Evolutionary conservation across 257 asterid species (phyloP).

Genomic region (Salvia hispanica): DNA sequence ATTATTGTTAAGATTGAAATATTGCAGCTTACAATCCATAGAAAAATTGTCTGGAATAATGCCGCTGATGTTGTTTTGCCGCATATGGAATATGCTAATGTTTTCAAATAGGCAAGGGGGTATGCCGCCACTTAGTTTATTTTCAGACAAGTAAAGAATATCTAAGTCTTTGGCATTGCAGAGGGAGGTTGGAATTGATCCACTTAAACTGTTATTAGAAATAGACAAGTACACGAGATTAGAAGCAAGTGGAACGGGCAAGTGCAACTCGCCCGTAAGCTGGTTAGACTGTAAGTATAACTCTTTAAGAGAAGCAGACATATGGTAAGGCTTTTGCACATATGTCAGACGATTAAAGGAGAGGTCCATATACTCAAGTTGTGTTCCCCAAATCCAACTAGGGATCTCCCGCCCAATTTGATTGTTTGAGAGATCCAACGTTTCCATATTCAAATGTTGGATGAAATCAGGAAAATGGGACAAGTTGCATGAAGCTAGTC

Average conservation of each 20-base stretch:
- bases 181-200: conserved; percentile 10
- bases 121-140: conserved; percentile 23
- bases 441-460: not conserved
- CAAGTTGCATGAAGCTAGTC: conserved; percentile 30
- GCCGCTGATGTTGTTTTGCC: conserved; percentile 34
- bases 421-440: conserved; percentile 45
- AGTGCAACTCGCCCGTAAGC: conserved; percentile 15
- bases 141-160: conserved; percentile 38
- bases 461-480: conserved; percentile 33
- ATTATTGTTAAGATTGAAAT: conserved; percentile 32
- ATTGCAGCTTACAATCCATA: not conserved
- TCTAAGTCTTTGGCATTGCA: not conserved
- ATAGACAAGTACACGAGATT: not conserved
- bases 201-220: conserved; percentile 28
- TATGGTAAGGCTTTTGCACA: conserved; percentile 2
- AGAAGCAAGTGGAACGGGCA: not conserved
- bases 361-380: not conserved
- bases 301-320: conserved; percentile 13
- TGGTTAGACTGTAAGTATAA: no score
- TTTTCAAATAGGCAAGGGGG: conserved; percentile 16
- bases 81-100: not conserved
- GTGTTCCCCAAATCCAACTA: not conserved
- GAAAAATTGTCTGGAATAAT: conserved; percentile 17
- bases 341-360: conserved; percentile 31
- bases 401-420: not conserved